Base-by-base conservation (phyloP, 352 stramenopile species). In the Blastocystis hominis region DNA sequence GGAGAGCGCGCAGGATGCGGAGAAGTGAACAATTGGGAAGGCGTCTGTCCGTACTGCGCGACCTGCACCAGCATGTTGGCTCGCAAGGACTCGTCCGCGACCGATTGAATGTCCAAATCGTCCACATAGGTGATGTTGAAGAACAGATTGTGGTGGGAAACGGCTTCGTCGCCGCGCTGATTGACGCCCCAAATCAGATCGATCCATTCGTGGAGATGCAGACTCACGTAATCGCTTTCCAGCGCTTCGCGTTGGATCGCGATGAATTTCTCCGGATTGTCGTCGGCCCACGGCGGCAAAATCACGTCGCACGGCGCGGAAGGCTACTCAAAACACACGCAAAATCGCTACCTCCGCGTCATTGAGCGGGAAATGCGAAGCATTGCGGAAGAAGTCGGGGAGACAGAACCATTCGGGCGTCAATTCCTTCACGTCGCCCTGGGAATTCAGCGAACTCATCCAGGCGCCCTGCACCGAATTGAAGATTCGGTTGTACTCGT, bases 121-220 rank as follows among this genome's bases (percentile, higher is more conserved):
- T 95, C 96, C 90, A 97, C 95, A 89, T 98, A 98, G 17, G 94
- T 98, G 40, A 98, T 90, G 68, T 98, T 96, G 88, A 97, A 98
- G 88, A 97, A 98, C 5, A 98, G 93, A 89, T 98, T 98, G 77
- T 96, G 92, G 2, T 93, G 92, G 70, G 97, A 92, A 24, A 97
- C 93, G 0, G 95, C 95, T 42, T 94, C 93, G 10, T 91, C 78
- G 1, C 95, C 96, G 89, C 97, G 93, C 89, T 98, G 95, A 86
- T 98, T 98, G 46, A 89, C 93, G 10, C 95, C 94, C 91, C 98
- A 98, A 68, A 98, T 97, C 38, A 98, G 90, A 89, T 98, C 96
- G 89, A 99, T 98, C 96, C 96, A 99, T 88, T 97, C 92, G 76
- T 97, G 94, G 59, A 99, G 89, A 90, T 97, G 93, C 50, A 93